Conservation (phyloP, 805 yeast species). For the Kodamaea neixiangensis region DNA sequence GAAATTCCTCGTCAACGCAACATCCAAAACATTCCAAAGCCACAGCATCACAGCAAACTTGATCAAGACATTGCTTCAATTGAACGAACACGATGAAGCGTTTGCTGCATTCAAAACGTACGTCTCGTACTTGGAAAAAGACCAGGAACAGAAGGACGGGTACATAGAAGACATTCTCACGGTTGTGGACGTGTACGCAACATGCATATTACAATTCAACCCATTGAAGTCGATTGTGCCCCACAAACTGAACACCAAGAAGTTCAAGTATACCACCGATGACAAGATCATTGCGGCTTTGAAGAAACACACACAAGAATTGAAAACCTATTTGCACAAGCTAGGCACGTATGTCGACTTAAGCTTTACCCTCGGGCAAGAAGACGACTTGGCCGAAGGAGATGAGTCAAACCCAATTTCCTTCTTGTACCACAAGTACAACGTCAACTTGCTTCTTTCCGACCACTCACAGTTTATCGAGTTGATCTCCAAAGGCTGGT, state of each 20-base stretch:
- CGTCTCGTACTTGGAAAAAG: slow-evolving; percentile 33
- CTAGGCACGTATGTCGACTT: slow-evolving; percentile 27
- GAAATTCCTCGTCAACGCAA: slow-evolving; percentile 30
- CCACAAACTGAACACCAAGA: not conserved
- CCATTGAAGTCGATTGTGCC: slow-evolving; percentile 31
- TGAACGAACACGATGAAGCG: slow-evolving; percentile 45
- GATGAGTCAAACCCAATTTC: slow-evolving; percentile 22
- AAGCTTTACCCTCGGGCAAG: slow-evolving; percentile 26
- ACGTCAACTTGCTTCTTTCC: slow-evolving; percentile 29
- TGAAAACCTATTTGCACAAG: slow-evolving; percentile 26
- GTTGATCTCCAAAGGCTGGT: slow-evolving; percentile 40
- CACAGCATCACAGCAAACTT: slow-evolving; percentile 33
- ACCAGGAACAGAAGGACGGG: slow-evolving; percentile 33
- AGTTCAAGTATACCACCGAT: slow-evolving; percentile 22
- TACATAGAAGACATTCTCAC: slow-evolving; percentile 32
- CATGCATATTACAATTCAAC: slow-evolving; percentile 36
- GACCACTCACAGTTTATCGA: slow-evolving; percentile 30
- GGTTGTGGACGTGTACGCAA: slow-evolving; percentile 34
- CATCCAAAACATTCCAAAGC: slow-evolving; percentile 40
- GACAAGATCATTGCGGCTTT: slow-evolving; percentile 24
- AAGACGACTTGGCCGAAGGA: slow-evolving; percentile 1
- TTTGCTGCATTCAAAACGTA: slow-evolving; percentile 43
- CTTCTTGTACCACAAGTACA: slow-evolving; percentile 38
- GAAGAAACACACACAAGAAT: slow-evolving; percentile 18
- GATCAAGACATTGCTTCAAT: slow-evolving; percentile 33